Evolutionary conservation across 2,329 filamentous ascomycete genomes (phyloP), one percentile per base, ranked within the genome.

Genomic region (Ilyonectria sp.): DNA sequence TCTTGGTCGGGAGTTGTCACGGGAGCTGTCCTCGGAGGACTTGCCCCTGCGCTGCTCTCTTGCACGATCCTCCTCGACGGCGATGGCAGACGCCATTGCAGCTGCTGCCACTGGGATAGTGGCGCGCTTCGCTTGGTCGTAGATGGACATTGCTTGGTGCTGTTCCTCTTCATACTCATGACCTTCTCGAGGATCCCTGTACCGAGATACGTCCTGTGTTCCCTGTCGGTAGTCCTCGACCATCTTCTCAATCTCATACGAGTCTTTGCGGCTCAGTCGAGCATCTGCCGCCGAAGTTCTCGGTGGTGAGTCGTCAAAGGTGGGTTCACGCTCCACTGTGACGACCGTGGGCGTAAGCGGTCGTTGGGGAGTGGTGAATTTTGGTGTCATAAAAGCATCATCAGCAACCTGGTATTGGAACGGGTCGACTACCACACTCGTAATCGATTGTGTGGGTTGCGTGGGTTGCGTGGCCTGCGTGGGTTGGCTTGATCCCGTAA

Each of bases 351-450:
- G 87, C 4, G 85, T 87, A 67, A 86, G 71, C 2, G 85, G 83
- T 54, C 82, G 80, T 43, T 76, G 75, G 1, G 83, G 82, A 13
- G 81, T 82, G 23, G 77, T 74, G 63, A 78, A 74, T 35, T 77
- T 70, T 3, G 86, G 84, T 10, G 85, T 85, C 55, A 80, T 78
- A 66, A 88, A 88, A n/a, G 84, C 83, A 73, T 86, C 83, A 67
- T 87, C 82, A 47, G 82, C 71, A 67, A 90, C 86, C 77, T 87
- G 88, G 74, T 83, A 91, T 75, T 89, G 84, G 76, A 91, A 90
- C 19, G 88, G 87, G 77, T 91, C 86, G 74, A 87, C 77, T 56
- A 77, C 74, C n/a, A 76, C 72, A 65, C 72, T 73, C 66, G 76
- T 71, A 26, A 67, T 66, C 59, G 76, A 71, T 63, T 75, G 67